Conservation (phyloP, 208 protist genomes). For the Kentomonas sorsogonicus region DNA sequence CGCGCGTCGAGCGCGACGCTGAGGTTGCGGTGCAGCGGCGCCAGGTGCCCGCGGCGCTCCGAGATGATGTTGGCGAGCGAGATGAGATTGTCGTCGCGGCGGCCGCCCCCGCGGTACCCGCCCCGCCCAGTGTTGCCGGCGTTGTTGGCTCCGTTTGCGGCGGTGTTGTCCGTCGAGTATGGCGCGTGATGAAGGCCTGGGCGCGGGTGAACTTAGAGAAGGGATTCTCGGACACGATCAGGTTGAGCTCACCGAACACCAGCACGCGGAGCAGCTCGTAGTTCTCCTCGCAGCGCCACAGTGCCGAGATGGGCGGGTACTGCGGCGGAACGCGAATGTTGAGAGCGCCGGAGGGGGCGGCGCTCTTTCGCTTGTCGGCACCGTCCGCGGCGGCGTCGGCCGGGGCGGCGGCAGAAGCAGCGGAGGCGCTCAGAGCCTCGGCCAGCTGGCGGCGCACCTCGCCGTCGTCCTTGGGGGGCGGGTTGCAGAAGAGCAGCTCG, state of each 20-base stretch:
- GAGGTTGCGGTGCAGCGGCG: constrained; percentile 49
- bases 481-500: constrained; percentile 70
- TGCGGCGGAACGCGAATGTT: constrained; percentile 23
- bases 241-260: constrained; percentile 84
- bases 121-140: constrained; percentile 4
- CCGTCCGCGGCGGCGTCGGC: neutral
- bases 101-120: constrained; percentile 11
- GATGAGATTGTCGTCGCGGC: constrained; percentile 24
- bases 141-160: neutral
- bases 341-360: neutral
- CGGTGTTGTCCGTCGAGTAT: neutral
- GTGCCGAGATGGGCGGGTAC: constrained; percentile 68
- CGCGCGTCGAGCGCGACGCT: constrained; percentile 46
- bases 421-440: neutral
- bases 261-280: constrained; percentile 65
- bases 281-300: constrained; percentile 80
- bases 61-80: constrained; percentile 64
- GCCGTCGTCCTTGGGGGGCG: constrained; percentile 69
- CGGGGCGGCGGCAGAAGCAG: neutral
- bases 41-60: constrained; percentile 59
- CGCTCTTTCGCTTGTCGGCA: neutral
- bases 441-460: constrained; percentile 41
- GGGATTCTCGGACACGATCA: constrained; percentile 75
- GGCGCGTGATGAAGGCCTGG: constrained; percentile 57
- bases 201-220: constrained; percentile 78